phyloP scores from a whole-genome alignment of 2,329 filamentous ascomycete genomes.

The Botryotinia globosa region DNA sequence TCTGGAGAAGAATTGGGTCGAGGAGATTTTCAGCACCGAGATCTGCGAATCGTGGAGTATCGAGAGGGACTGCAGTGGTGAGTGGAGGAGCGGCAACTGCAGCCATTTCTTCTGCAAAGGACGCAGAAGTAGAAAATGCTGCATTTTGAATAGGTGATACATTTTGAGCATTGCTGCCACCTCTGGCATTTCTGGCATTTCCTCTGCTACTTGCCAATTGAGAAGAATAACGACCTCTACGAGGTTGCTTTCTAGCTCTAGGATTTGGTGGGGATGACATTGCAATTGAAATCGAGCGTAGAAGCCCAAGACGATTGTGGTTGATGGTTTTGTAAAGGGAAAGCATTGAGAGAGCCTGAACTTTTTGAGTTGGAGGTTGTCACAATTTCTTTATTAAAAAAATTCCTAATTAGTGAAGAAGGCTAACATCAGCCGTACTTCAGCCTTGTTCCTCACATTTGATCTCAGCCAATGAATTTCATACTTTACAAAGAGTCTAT shows the following conservation, averaged over 20 bases:
- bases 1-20: slow-evolving; percentile 47
- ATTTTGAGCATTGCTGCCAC: background rate
- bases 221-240: slow-evolving; percentile 9
- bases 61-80: slow-evolving; percentile 42
- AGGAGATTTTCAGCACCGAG: slow-evolving; percentile 45
- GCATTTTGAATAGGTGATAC: slow-evolving; percentile 1
- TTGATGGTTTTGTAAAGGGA: slow-evolving; percentile 5
- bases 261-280: slow-evolving; percentile 11
- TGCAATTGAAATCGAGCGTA: background rate
- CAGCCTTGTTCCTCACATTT: background rate
- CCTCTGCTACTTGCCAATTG: slow-evolving; percentile 5
- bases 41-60: slow-evolving; percentile 48
- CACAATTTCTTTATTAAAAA: slow-evolving; percentile 6
- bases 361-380: background rate
- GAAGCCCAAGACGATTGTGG: background rate
- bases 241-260: slow-evolving; percentile 11
- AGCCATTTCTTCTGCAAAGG: slow-evolving; percentile 14
- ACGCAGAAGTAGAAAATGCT: slow-evolving; percentile 1
- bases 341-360: background rate
- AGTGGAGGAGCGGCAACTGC: slow-evolving; percentile 40
- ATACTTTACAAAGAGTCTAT: background rate
- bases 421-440: slow-evolving; percentile 3
- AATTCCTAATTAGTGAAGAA: background rate
- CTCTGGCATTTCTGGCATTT: background rate
- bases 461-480: background rate